Evolutionary conservation across 2,329 filamentous ascomycete genomes (phyloP).

Genomic region (Hymenoscyphus fructigenus): DNA sequence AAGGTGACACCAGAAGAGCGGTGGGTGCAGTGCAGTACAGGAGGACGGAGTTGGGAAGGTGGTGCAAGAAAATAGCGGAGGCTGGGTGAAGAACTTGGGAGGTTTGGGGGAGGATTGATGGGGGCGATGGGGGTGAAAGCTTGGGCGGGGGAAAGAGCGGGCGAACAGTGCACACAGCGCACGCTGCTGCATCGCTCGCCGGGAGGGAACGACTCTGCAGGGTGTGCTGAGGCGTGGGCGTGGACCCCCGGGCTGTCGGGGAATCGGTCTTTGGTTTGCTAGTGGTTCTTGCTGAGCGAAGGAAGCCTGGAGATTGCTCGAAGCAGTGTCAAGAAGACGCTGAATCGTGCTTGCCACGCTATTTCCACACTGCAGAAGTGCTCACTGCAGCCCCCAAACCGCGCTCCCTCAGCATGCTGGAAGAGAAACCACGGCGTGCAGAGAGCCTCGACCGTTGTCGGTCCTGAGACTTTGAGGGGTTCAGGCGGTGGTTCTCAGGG

Average conservation of each 20-base stretch:
- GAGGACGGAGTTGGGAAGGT: not conserved
- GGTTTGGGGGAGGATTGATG: conserved; percentile 6
- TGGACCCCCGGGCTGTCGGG: not conserved
- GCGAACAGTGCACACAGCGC: not conserved
- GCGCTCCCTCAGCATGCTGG: not conserved
- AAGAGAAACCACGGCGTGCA: not conserved
- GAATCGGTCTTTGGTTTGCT: not conserved
- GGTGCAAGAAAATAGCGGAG: conserved; percentile 18
- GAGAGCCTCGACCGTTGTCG: not conserved
- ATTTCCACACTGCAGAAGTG: not conserved
- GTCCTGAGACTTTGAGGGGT: not conserved
- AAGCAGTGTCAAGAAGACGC: conserved; percentile 3
- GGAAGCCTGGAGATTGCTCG: not conserved
- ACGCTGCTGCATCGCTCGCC: not conserved
- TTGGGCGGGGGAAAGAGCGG: not conserved
- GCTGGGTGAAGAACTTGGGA: conserved; percentile 15
- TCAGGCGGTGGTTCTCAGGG: not conserved
- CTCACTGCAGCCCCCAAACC: not conserved
- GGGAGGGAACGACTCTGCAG: not conserved
- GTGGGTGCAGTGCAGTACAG: conserved; percentile 16
- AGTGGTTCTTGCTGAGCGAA: not conserved
- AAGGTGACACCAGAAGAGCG: conserved; percentile 25
- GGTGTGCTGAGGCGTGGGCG: not conserved
- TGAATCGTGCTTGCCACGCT: conserved; percentile 1
- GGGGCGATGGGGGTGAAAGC: conserved; percentile 16